Conservation (phyloP, 2,329 filamentous ascomycete species). For the Dothideomycetes sp. region DNA sequence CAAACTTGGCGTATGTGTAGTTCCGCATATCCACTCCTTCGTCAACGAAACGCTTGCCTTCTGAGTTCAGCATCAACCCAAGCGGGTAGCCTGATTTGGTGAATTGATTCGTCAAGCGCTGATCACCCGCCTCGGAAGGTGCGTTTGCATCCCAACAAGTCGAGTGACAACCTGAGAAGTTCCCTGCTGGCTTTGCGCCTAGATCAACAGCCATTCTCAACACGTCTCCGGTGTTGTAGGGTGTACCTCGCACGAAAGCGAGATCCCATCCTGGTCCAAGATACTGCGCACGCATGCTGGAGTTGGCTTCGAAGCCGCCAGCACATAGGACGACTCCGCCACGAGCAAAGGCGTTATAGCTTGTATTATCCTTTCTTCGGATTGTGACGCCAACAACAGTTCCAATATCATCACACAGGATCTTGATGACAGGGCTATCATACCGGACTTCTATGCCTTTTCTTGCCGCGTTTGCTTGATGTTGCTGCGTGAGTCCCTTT, state of each 20-base stretch:
- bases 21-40: slow-evolving; percentile 56
- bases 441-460: slow-evolving; percentile 36
- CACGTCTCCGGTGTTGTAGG: slow-evolving; percentile 51
- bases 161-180: slow-evolving; percentile 54
- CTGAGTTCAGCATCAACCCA: slow-evolving; percentile 51
- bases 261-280: slow-evolving; percentile 52
- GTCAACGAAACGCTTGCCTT: slow-evolving; percentile 53
- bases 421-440: slow-evolving; percentile 33
- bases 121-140: slow-evolving; percentile 42
- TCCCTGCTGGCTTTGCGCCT: slow-evolving; percentile 40
- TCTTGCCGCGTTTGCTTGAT: slow-evolving; percentile 31
- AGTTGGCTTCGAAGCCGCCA: slow-evolving; percentile 54
- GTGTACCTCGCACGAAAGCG: slow-evolving; percentile 51
- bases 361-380: slow-evolving; percentile 13
- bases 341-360: slow-evolving; percentile 20
- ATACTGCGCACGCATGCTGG: slow-evolving; percentile 43
- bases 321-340: slow-evolving; percentile 42
- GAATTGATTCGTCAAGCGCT: slow-evolving; percentile 52
- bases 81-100: slow-evolving; percentile 61
- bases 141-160: slow-evolving; percentile 56
- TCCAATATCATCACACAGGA: slow-evolving; percentile 25
- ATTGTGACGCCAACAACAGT: slow-evolving; percentile 23
- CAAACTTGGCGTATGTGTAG: slow-evolving; percentile 58
- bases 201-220: slow-evolving; percentile 44
- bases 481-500: slow-evolving; percentile 45